A percentile compares a stretch with the other conserved stretches of the same genome.
Evolutionary conservation across 140 eudicot species (phyloP).

Genomic region (Flaveria floridana): DNA sequence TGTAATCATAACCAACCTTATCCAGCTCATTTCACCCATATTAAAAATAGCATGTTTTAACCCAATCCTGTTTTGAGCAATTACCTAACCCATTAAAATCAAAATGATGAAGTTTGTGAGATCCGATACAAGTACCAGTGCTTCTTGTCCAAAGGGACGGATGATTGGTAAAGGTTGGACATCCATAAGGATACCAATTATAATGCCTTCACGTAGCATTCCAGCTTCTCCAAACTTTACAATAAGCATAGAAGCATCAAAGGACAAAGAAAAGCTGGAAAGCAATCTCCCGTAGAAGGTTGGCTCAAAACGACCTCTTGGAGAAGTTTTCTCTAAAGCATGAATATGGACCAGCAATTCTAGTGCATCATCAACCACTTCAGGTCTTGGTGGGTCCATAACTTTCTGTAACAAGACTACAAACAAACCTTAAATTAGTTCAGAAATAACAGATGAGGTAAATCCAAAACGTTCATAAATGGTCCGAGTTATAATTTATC

Average conservation of each 20-base stretch:
- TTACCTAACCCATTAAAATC: conserved; percentile 4
- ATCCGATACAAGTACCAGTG: conserved; percentile 44
- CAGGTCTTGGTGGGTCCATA: conserved; percentile 79
- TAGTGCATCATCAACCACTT: conserved; percentile 79
- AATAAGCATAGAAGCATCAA: conserved; percentile 85
- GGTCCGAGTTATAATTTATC: not conserved
- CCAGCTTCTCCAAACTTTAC: conserved; percentile 77
- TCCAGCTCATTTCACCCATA: not conserved
- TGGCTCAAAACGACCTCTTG: conserved; percentile 84
- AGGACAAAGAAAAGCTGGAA: conserved; percentile 74
- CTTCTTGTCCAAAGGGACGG: conserved; percentile 78
- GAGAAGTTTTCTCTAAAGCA: conserved; percentile 67
- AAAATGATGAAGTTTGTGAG: conserved; percentile 6
- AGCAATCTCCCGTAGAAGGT: conserved; percentile 85
- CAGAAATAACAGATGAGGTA: not conserved
- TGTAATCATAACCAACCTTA: not conserved
- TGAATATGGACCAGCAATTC: conserved; percentile 55
- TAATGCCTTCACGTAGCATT: conserved; percentile 86
- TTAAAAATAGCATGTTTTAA: not conserved
- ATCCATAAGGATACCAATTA: conserved; percentile 82
- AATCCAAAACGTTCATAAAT: not conserved
- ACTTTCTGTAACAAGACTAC: conserved; percentile 77
- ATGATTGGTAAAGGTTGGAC: conserved; percentile 77
- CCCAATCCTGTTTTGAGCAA: not conserved
- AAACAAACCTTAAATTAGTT: conserved; percentile 21